These are phyloP conservation scores for Funneliformis mosseae DNA, from an alignment of 192 early-diverging fungal species.

Conservation along the genomic window DNA sequence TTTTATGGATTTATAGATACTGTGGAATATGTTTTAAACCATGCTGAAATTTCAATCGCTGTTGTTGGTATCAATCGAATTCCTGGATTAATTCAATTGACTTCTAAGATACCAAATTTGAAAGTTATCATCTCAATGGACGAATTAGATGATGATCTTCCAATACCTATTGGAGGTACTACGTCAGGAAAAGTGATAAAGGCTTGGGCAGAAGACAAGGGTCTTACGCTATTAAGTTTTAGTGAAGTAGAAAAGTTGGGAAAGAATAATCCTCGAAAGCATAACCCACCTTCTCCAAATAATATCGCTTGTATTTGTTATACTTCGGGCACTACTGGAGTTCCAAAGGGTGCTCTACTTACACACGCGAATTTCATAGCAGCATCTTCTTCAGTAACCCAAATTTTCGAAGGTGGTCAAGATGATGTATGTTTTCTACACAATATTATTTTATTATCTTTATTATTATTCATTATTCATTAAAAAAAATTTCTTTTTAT, in stretches of 20 bases:
- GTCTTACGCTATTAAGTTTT: conserved; percentile 62
- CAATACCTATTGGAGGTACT: conserved; percentile 30
- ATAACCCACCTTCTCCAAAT: conserved; percentile 60
- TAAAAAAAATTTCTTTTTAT: conserved; percentile 57
- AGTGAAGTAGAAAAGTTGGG: conserved; percentile 63
- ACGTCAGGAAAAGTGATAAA: conserved; percentile 46
- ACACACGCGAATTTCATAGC: neutral
- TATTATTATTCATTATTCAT: conserved; percentile 13
- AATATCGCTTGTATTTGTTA: conserved; percentile 79
- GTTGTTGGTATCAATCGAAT: conserved; percentile 42
- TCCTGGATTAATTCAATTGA: neutral
- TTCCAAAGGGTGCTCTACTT: conserved; percentile 58
- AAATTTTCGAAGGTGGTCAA: neutral
- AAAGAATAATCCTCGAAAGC: conserved; percentile 49
- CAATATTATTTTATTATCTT: neutral
- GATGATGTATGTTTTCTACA: neutral
- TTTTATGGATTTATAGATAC: neutral
- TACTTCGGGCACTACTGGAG: conserved; percentile 86
- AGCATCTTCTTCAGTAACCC: neutral
- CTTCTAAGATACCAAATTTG: conserved; percentile 60
- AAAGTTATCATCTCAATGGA: conserved; percentile 82
- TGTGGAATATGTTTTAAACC: conserved; percentile 84
- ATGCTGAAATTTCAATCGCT: conserved; percentile 78
- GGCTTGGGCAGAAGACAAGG: conserved; percentile 66
- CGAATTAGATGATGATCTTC: conserved; percentile 48